Conservation (phyloP, 768 basidiomycete genomes). For the Hirschioporus abietinus region DNA sequence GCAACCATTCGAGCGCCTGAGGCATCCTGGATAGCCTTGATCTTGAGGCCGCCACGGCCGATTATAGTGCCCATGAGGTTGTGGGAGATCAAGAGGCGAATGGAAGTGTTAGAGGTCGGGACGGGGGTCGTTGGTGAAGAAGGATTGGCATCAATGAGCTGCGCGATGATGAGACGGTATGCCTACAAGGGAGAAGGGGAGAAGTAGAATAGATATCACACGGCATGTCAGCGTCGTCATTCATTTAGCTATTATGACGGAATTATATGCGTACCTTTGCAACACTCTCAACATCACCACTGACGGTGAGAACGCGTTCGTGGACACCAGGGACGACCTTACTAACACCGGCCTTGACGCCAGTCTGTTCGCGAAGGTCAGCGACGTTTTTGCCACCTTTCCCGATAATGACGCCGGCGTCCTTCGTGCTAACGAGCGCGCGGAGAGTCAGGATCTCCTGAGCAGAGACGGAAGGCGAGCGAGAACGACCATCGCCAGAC, state of each 20-base stretch:
- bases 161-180: slow-evolving; percentile 89
- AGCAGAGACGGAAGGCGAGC: slow-evolving; percentile 66
- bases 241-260: slow-evolving; percentile 14
- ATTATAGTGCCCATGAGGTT: slow-evolving; percentile 99
- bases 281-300: slow-evolving; percentile 87
- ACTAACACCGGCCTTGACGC: slow-evolving; percentile 97
- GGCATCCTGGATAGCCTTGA: slow-evolving; percentile 96
- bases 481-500: slow-evolving; percentile 36
- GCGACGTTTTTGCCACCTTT: slow-evolving; percentile 98
- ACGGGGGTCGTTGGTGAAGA: slow-evolving; percentile 55
- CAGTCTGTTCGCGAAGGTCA: slow-evolving; percentile 90
- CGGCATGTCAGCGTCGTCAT: slow-evolving; percentile 4
- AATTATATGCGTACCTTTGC: slow-evolving; percentile 58
- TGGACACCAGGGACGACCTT: slow-evolving; percentile 98
- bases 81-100: slow-evolving; percentile 97
- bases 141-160: slow-evolving; percentile 80
- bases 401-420: slow-evolving; percentile 96
- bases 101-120: slow-evolving; percentile 66
- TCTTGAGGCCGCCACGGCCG: slow-evolving; percentile 93
- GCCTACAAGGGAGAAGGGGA: slow-evolving; percentile 45
- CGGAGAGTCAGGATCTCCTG: slow-evolving; percentile 84
- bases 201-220: not conserved
- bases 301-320: slow-evolving; percentile 94
- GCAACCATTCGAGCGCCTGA: slow-evolving; percentile 98
- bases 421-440: slow-evolving; percentile 94